Base-by-base conservation (phyloP, 2,329 filamentous ascomycete genomes). In the Sporothrix dimorphospora region DNA sequence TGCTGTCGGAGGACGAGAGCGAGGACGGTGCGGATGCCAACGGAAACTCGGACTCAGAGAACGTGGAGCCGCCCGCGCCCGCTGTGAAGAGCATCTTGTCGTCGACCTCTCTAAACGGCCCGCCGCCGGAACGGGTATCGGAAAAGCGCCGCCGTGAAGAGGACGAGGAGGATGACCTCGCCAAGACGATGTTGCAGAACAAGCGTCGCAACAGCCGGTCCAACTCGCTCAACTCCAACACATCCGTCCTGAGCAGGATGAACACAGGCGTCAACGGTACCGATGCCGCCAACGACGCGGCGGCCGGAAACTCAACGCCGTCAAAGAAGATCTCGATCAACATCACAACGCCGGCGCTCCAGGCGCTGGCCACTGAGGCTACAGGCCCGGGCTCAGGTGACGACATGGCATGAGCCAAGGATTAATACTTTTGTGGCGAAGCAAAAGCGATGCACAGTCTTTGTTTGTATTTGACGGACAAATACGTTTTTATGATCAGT, bases 131-230 rank as follows among this genome's bases (percentile, higher is more conserved):
- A 80, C 88, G 93, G 70, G 82, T 97, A 21, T 92, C 94, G 0
- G 93, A 97, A 80, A 98, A 98, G 81, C 91, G 95, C 65, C 89
- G 95, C 65, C 89, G 96, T 77, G 94, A 97, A 79, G 95, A 98
- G 72, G 94, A 97, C 74, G 95, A 98, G 61, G 94, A 97, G 71
- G 94, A 98, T 75, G 93, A 95, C 78, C 83, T 98, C n/a, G 90
- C 90, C 71, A 97, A 96, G 81, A 86, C 98, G 77, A 89, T 93
- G 75, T 83, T 87, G 66, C 84, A 84, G 78, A 91, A 90, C 78
- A 86, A 89, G 53, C 86, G 89, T 49, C 90, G 88, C 77, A 89
- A 86, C 79, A 85, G 82, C 71, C 70, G 72, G 47, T 86, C 87
- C 8, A 83, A 83, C 2, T 83, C 82, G 19, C 81, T 82, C 11